These are phyloP conservation scores for Tricholoma bakamatsutake DNA, from an alignment of 768 basidiomycete species.

Conservation along the genomic window DNA sequence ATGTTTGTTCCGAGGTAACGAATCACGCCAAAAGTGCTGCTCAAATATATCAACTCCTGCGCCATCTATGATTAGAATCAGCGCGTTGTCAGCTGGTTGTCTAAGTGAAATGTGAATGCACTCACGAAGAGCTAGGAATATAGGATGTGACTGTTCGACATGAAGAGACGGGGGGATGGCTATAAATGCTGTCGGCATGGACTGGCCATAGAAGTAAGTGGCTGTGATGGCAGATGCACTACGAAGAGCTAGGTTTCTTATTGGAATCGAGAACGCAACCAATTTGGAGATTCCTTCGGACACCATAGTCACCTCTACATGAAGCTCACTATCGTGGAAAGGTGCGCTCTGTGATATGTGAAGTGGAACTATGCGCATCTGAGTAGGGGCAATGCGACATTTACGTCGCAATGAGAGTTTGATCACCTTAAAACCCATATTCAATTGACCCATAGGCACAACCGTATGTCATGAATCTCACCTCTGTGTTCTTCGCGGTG, in stretches of 20 bases:
- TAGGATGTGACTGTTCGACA: conserved; percentile 29
- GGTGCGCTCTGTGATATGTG: conserved; percentile 34
- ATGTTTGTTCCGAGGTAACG: conserved; percentile 49
- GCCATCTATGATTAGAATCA: conserved; percentile 50
- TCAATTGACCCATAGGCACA: not conserved
- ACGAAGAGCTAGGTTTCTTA: conserved; percentile 43
- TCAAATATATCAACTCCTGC: conserved; percentile 73
- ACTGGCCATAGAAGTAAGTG: conserved; percentile 51
- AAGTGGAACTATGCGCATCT: conserved; percentile 57
- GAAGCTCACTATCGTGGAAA: conserved; percentile 26
- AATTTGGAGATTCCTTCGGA: conserved; percentile 18
- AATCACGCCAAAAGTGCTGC: conserved; percentile 53
- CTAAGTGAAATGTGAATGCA: conserved; percentile 6
- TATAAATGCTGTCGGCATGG: conserved; percentile 52
- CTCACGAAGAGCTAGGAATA: conserved; percentile 62
- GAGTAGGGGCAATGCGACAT: conserved; percentile 50
- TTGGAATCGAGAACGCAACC: conserved; percentile 33
- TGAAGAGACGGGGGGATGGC: conserved; percentile 50
- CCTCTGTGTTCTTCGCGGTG: conserved; percentile 10
- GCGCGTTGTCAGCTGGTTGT: not conserved
- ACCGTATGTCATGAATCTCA: not conserved
- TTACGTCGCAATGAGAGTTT: conserved; percentile 20
- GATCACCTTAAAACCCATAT: conserved; percentile 19
- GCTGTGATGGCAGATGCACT: conserved; percentile 38
- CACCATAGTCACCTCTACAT: conserved; percentile 34